phyloP scores from a whole-genome alignment of 2,329 filamentous ascomycete genomes.

The Xylariaceae sp. region DNA sequence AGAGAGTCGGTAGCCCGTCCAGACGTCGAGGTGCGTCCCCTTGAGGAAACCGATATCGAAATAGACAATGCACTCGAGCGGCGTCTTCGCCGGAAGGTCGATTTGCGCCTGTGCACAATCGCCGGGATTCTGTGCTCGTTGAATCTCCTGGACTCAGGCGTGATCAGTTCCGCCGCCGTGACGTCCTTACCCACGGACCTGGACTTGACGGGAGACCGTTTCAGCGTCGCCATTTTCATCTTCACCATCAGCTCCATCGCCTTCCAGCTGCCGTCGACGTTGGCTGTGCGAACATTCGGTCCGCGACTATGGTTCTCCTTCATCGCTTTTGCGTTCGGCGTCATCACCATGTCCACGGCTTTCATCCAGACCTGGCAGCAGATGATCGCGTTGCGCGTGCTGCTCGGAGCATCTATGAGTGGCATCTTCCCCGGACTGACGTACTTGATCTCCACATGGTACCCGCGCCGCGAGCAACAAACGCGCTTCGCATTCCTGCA shows the following conservation, averaged over 20 bases:
- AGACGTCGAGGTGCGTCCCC: constrained; percentile 15
- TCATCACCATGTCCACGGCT: constrained; percentile 62
- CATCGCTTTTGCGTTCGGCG: constrained; percentile 55
- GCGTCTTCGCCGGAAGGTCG: constrained; percentile 53
- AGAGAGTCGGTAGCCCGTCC: constrained; percentile 10
- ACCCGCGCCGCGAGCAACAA: constrained; percentile 59
- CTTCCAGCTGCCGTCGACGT: constrained; percentile 63
- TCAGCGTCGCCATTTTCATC: constrained; percentile 66
- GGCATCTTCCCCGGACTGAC: constrained; percentile 48
- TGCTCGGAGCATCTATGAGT: constrained; percentile 59
- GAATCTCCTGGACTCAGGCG: constrained; percentile 63
- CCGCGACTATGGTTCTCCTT: constrained; percentile 60
- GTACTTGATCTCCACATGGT: constrained; percentile 53
- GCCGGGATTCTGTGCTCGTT: constrained; percentile 65
- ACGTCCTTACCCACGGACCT: constrained; percentile 63
- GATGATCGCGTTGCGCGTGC: constrained; percentile 61
- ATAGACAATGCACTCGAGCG: constrained; percentile 21
- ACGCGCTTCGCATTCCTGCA: constrained; percentile 60
- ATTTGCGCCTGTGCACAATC: constrained; percentile 63
- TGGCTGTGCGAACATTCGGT: constrained; percentile 59
- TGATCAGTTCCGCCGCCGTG: constrained; percentile 64
- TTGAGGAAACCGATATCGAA: constrained; percentile 8
- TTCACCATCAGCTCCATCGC: constrained; percentile 63
- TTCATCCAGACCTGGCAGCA: constrained; percentile 63
- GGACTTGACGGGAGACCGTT: constrained; percentile 58